A percentile compares a stretch with the other conserved stretches of the same genome.
Conservation (phyloP, 2,329 filamentous ascomycete species). For the Penicillium sclerotiorum region DNA sequence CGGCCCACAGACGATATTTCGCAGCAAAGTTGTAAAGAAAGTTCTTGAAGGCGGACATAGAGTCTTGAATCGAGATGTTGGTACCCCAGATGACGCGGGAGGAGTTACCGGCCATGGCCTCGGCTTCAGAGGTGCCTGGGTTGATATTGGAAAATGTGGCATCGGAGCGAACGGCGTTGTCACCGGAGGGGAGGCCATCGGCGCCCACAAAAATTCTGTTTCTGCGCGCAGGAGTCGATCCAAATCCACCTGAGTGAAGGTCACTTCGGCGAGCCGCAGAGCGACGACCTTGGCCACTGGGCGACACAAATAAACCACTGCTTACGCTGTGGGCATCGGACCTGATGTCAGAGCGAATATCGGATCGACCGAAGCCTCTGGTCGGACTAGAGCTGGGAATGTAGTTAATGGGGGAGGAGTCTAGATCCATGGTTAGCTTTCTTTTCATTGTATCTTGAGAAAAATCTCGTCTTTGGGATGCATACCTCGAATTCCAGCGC, state of each 20-base stretch:
- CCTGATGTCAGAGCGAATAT: conserved; percentile 58
- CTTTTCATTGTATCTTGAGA: background rate
- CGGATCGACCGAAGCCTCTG: conserved; percentile 45
- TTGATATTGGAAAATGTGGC: conserved; percentile 70
- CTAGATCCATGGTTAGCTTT: conserved; percentile 50
- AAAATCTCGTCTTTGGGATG: background rate
- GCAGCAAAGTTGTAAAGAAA: conserved; percentile 89
- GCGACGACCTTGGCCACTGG: conserved; percentile 54
- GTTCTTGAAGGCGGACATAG: conserved; percentile 83
- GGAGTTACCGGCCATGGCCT: conserved; percentile 78
- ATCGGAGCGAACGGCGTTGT: conserved; percentile 56
- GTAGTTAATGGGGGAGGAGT: conserved; percentile 91
- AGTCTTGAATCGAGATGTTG: conserved; percentile 90
- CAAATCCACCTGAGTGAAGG: conserved; percentile 77
- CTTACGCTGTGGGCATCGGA: conserved; percentile 79
- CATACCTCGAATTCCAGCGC: conserved; percentile 43
- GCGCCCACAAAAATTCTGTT: conserved; percentile 66
- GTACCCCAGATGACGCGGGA: conserved; percentile 94
- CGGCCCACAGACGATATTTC: conserved; percentile 90
- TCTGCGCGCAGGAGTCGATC: conserved; percentile 54
- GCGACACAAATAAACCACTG: conserved; percentile 81
- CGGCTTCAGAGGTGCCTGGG: conserved; percentile 88
- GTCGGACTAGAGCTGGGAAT: conserved; percentile 85
- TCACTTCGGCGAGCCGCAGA: conserved; percentile 73
- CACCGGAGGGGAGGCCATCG: conserved; percentile 61